Evolutionary conservation across 768 basidiomycete species (phyloP), one percentile per base, ranked within the genome.

Genomic region (Collybia sp.): DNA sequence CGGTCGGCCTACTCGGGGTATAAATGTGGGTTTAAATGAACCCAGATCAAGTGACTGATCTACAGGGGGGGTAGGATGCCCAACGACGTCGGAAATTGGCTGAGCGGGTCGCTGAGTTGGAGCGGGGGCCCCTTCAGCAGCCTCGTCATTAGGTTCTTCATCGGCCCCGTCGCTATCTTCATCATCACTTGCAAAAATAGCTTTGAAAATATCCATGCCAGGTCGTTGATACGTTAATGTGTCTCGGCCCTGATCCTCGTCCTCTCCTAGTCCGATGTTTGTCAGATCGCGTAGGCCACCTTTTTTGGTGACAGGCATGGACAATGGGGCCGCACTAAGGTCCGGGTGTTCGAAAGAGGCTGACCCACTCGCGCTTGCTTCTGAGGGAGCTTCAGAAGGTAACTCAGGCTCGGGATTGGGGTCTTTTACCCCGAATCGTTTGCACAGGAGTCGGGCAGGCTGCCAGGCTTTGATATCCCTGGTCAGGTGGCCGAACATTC

Each of bases 121-220:
- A 42, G 55, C 25, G 42, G 60, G 43, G 41, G 40, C 40, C 5
- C 45, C 30, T 19, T 37, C 44, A 18, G 39, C 48, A 44, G 53
- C 59, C 10, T 60, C 56, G 11, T 61, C 53, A 31, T 55, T 53
- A 15, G 68, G 69, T 1, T 72, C 75, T 3, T 92, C 90, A 2
- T 83, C 83, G 8, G 25, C 25, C 25, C 25, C 25, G 8, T 83
- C 88, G 13, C 82, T 84, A 31, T 90, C 88, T 56, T 95, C 93
- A 38, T 92, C 90, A 49, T 92, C 91, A 64, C 89, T 93, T 10
- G 93, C 94, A 61, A 99, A 99, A 49, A 99, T 97, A 2, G 95
- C 93, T 61, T 95, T 96, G 75, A 98, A 99, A 37, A 98, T 82
- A 58, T 93, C 88, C 77, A 93, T 89, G 5, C 83, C 70, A 2